Percentiles rank a stretch among this genome's conserved stretches.
These are phyloP conservation scores for Debaryomycetaceae sp. DNA, from an alignment of 1,139 yeast genomes.

Conservation along the genomic window DNA sequence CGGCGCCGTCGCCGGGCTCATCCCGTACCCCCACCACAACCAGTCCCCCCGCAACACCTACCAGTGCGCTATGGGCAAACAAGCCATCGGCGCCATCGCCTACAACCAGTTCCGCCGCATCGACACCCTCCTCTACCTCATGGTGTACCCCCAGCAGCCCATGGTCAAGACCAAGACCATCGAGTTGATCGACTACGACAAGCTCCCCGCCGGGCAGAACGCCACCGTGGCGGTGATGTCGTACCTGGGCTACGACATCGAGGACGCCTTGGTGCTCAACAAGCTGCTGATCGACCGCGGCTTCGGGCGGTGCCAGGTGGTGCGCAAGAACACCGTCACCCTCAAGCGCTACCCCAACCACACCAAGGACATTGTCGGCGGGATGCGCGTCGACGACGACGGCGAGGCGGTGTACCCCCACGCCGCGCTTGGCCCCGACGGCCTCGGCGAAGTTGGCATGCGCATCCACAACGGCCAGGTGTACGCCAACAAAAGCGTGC, in stretches of 20 bases:
- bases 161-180: constrained; percentile 98
- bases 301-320: constrained; percentile 97
- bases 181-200: constrained; percentile 91
- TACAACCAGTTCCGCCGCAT: constrained; percentile 94
- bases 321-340: constrained; percentile 85
- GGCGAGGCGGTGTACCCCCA: constrained; percentile 85
- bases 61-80: constrained; percentile 99
- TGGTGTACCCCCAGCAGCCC: constrained; percentile 99
- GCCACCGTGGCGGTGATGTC: constrained; percentile 99
- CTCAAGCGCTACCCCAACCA: constrained; percentile 91
- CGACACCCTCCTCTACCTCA: constrained; percentile 85
- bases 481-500: constrained; percentile 88
- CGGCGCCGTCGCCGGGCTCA: constrained; percentile 98
- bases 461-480: constrained; percentile 89
- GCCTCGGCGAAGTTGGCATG: constrained; percentile 94
- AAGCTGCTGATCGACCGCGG: constrained; percentile 95
- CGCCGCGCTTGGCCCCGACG: constrained; percentile 85
- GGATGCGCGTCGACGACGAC: constrained; percentile 81
- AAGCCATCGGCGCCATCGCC: constrained; percentile 98
- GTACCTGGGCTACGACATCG: constrained; percentile 98
- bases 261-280: constrained; percentile 94
- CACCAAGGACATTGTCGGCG: constrained; percentile 84
- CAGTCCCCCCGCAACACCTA: constrained; percentile 98
- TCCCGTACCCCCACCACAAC: constrained; percentile 99
- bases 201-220: constrained; percentile 97